A percentile compares a stretch with the other conserved stretches of the same genome.
Evolutionary conservation across 2,329 filamentous ascomycete species (phyloP).

Genomic region (Exophiala oligosperma): DNA sequence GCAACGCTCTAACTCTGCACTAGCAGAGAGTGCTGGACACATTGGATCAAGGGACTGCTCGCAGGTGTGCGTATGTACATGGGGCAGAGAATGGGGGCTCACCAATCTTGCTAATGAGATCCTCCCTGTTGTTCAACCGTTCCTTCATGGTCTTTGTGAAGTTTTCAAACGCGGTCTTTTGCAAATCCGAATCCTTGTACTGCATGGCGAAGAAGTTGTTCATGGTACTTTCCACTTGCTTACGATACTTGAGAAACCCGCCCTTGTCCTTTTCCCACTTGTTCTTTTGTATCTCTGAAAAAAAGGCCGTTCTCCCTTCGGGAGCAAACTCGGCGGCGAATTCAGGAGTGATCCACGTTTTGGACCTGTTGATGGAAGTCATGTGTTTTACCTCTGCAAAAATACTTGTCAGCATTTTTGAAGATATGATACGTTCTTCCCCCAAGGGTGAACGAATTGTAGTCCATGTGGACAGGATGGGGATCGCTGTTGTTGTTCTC

Average conservation of each 20-base stretch:
- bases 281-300: conserved; percentile 20
- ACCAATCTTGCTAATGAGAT: conserved; percentile 31
- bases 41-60: too few species aligned
- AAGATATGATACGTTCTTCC: too few species aligned
- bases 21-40: too few species aligned
- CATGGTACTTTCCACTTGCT: conserved; percentile 45
- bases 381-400: conserved; percentile 18
- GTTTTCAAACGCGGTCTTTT: conserved; percentile 38
- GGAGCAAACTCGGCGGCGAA: conserved; percentile 11
- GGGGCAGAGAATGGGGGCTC: not conserved
- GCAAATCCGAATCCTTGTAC: conserved; percentile 42
- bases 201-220: conserved; percentile 47
- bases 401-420: too few species aligned
- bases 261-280: conserved; percentile 42
- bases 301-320: conserved; percentile 2
- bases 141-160: conserved; percentile 45
- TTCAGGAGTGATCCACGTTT: conserved; percentile 31
- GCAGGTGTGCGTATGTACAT: too few species aligned
- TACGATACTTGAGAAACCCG: conserved; percentile 43
- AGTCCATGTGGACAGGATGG: too few species aligned
- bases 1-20: too few species aligned
- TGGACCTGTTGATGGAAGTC: conserved; percentile 30
- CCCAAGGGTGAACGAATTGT: too few species aligned
- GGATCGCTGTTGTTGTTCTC: too few species aligned
- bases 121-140: conserved; percentile 43